Base-by-base conservation (phyloP, 2,329 filamentous ascomycete species). In the Colletotrichum salicis region DNA sequence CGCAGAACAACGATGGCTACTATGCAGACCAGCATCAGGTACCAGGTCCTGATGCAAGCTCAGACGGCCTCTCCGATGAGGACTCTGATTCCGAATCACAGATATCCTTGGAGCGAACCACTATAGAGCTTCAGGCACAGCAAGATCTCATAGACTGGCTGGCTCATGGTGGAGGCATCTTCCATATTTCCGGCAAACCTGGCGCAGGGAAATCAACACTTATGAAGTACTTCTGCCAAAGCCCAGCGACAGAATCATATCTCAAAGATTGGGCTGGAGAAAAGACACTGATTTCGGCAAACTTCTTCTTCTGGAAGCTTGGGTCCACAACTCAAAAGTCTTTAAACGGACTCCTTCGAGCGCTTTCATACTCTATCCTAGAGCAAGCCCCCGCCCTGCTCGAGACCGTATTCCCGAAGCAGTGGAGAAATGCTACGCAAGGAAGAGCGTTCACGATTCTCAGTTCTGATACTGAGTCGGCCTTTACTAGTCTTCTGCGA, bases 201-300 rank as follows among this genome's bases (percentile, higher is more conserved):
- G 67, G 63, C 1, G 31, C 63, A 4, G 67, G 67, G 1, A 70
- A 70, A 48, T 70, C 67, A 3, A 70, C 67, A 1, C 24, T 70
- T 5, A 66, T 70, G 55, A 70, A 70, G 11, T 61, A 41, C 6
- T 33, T 70, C 19, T 70, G 54, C 19, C 62, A 67, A 41, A 60
- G 15, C 5, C 1, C 5, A 5, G n/a, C 24, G 1, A 54, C 56
- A 1, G 3, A 37, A 19, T 31, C 37, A 1, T 60, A 45, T 6
- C 10, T 67, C 22, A 7, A 29, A 2, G 12, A 3, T 1, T 70
- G 67, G 67, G 33, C 67, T 3, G 67, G 63, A 10, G n/a, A 22
- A 22, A 70, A 60, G 33, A 54, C 27, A 5, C 56, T 70, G 1
- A 29, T 66, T n/a, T 45, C 19, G 31, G 55, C 56, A 8, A 70